Percentiles rank a stretch among this genome's conserved stretches.
Evolutionary conservation across 192 early-diverging fungal species (phyloP).

Genomic region (Jimgerdemannia flammicorona): DNA sequence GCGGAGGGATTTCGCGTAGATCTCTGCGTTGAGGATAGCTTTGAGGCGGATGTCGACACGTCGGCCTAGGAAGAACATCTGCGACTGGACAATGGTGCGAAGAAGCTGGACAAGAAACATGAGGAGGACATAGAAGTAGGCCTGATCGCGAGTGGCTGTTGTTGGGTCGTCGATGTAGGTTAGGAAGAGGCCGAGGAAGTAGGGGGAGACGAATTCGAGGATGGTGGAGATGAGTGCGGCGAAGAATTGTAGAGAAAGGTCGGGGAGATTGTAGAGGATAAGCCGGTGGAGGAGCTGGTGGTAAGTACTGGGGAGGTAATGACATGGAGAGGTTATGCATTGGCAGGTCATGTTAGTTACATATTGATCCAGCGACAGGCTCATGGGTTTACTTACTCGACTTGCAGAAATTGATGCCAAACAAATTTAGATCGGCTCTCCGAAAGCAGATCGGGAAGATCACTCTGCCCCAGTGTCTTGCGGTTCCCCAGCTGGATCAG

Average conservation of each 20-base stretch:
- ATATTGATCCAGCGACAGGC: neutral
- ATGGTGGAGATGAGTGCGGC: neutral
- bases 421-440: neutral
- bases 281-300: neutral
- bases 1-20: constrained; percentile 46
- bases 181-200: constrained; percentile 39
- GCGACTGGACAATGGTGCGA: constrained; percentile 37
- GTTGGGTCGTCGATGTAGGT: constrained; percentile 30
- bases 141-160: constrained; percentile 25
- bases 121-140: constrained; percentile 44
- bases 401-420: neutral
- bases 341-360: neutral
- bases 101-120: constrained; percentile 39
- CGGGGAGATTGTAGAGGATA: neutral
- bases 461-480: neutral
- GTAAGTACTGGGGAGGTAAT: neutral
- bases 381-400: constrained; percentile 1
- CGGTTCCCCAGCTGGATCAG: neutral
- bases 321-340: neutral
- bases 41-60: constrained; percentile 48
- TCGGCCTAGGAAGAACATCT: constrained; percentile 47
- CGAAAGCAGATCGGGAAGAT: constrained; percentile 1
- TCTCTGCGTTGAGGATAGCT: constrained; percentile 46
- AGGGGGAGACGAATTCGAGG: constrained; percentile 18
- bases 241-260: neutral